A percentile compares a stretch with the other conserved stretches of the same genome.
Evolutionary conservation across 768 basidiomycete species (phyloP).

Genomic region (Imleria badia): DNA sequence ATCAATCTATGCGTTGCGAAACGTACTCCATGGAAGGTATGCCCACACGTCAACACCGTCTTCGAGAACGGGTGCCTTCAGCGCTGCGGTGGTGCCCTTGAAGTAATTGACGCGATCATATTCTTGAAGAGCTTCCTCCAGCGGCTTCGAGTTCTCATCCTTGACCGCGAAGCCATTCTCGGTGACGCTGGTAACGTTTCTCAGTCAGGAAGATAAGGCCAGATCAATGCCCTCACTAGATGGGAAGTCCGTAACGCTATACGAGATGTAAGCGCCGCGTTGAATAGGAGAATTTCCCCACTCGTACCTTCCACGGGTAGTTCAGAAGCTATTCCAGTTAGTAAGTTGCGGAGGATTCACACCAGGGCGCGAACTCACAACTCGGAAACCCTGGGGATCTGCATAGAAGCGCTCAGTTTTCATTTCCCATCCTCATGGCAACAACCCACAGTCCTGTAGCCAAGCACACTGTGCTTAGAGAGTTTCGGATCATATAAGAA

Average conservation of each 20-base stretch:
- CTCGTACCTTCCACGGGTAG: slow-evolving; percentile 63
- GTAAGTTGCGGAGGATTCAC: neutral
- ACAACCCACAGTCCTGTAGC: slow-evolving; percentile 59
- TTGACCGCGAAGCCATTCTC: slow-evolving; percentile 76
- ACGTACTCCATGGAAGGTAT: slow-evolving; percentile 71
- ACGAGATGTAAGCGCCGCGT: neutral
- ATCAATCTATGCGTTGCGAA: neutral
- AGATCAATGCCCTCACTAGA: slow-evolving; percentile 42
- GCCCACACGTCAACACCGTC: slow-evolving; percentile 62
- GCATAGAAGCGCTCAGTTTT: neutral
- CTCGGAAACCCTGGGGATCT: slow-evolving; percentile 70
- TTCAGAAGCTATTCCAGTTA: slow-evolving; percentile 48
- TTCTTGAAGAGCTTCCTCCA: slow-evolving; percentile 55
- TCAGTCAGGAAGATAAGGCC: neutral
- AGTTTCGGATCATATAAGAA: neutral
- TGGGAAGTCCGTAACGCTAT: slow-evolving; percentile 49
- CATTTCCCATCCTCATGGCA: neutral
- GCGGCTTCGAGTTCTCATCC: slow-evolving; percentile 52
- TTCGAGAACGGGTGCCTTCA: slow-evolving; percentile 57
- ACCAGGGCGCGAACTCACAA: neutral
- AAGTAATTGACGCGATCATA: slow-evolving; percentile 68
- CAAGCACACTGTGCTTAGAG: slow-evolving; percentile 58
- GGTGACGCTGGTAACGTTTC: slow-evolving; percentile 47
- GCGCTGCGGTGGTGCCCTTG: slow-evolving; percentile 51
- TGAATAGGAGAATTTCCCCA: neutral